Percentiles rank a stretch among this genome's conserved stretches.
phyloP scores from a whole-genome alignment of 306 rosid species.

The Medicago truncatula region DNA sequence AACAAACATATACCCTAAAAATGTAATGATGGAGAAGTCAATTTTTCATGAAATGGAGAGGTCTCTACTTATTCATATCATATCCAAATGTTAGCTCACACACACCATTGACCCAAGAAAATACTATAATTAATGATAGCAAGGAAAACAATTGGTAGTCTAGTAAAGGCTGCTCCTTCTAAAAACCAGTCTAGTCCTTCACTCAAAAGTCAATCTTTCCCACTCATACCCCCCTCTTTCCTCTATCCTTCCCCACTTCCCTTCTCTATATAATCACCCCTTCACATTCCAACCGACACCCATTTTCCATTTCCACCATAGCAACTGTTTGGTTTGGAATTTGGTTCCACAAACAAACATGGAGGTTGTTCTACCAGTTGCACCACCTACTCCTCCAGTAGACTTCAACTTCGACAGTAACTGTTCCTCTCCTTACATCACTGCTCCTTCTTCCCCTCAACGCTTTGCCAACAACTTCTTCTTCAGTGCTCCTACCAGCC shows the following conservation, averaged over 20 bases:
- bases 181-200: not conserved
- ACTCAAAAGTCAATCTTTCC: slow-evolving; percentile 34
- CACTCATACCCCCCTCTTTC: slow-evolving; percentile 4
- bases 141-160: not conserved
- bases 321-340: not conserved
- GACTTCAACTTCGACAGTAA: slow-evolving; percentile 84
- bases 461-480: slow-evolving; percentile 62
- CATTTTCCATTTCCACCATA: slow-evolving; percentile 26
- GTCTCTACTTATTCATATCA: too few species aligned
- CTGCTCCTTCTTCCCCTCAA: slow-evolving; percentile 93
- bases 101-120: not conserved
- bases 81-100: not conserved
- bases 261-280: slow-evolving; percentile 35
- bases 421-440: slow-evolving; percentile 82
- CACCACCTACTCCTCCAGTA: not conserved
- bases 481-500: slow-evolving; percentile 92
- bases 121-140: not conserved
- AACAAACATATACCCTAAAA: too few species aligned
- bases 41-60: too few species aligned
- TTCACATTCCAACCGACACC: slow-evolving; percentile 40
- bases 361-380: slow-evolving; percentile 46
- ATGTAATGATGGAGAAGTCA: too few species aligned
- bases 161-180: slow-evolving; percentile 1
- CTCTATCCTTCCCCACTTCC: not conserved
- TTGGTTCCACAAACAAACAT: not conserved